A percentile compares a stretch with the other conserved stretches of the same genome.
These are phyloP conservation scores for Davidsoniella eucalypti DNA, from an alignment of 2,329 filamentous ascomycete genomes.

Conservation along the genomic window DNA sequence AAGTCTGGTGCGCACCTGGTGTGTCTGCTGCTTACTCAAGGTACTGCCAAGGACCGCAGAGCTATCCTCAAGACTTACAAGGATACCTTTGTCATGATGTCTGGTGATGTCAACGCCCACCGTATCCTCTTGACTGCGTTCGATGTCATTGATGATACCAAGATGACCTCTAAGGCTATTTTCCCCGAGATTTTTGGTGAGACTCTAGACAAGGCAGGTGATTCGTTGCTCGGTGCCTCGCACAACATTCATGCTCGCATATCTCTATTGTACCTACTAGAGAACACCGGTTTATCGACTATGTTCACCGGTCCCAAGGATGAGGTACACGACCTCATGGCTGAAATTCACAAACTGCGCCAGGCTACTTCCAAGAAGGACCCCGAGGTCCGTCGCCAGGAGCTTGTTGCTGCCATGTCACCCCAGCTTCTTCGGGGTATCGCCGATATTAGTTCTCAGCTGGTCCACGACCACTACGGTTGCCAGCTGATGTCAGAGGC, in stretches of 20 bases:
- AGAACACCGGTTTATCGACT: conserved; percentile 46
- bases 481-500: conserved; percentile 76
- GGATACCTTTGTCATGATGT: conserved; percentile 73
- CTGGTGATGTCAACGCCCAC: conserved; percentile 63
- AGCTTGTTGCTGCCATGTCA: conserved; percentile 59
- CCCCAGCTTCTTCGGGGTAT: conserved; percentile 62
- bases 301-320: conserved; percentile 47
- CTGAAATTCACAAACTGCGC: conserved; percentile 64
- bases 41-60: conserved; percentile 84
- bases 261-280: conserved; percentile 68
- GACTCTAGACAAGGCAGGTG: conserved; percentile 41
- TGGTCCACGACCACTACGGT: conserved; percentile 64
- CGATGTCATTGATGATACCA: conserved; percentile 89
- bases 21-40: conserved; percentile 67
- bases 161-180: conserved; percentile 69
- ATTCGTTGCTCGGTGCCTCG: conserved; percentile 47
- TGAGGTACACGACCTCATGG: conserved; percentile 37
- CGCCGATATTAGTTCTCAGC: conserved; percentile 44
- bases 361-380: conserved; percentile 88
- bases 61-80: conserved; percentile 78
- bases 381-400: conserved; percentile 53
- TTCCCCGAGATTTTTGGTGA: conserved; percentile 74
- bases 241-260: conserved; percentile 49
- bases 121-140: conserved; percentile 70
- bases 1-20: conserved; percentile 71